phyloP scores from a whole-genome alignment of 495 filamentous ascomycete species.

The Tuber melanosporum region DNA sequence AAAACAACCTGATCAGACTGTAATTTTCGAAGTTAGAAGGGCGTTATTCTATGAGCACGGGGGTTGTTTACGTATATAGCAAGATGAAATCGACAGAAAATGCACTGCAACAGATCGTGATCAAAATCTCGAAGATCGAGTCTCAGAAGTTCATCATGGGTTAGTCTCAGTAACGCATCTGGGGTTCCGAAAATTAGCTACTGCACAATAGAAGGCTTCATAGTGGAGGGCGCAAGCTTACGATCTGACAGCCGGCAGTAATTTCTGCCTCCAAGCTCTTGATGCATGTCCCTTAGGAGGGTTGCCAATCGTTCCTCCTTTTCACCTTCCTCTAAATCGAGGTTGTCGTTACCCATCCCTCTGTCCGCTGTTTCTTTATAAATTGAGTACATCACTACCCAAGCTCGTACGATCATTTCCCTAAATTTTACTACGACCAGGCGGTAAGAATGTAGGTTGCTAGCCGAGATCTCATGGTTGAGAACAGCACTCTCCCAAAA shows the following conservation, averaged over 20 bases:
- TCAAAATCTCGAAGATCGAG: slow-evolving; percentile 42
- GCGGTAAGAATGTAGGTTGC: slow-evolving; percentile 41
- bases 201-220: not conserved
- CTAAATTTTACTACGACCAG: slow-evolving; percentile 64
- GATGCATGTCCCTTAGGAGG: slow-evolving; percentile 57
- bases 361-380: slow-evolving; percentile 36
- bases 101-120: slow-evolving; percentile 34
- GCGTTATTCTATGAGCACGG: not conserved
- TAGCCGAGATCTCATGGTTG: slow-evolving; percentile 56
- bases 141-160: slow-evolving; percentile 71
- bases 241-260: slow-evolving; percentile 67
- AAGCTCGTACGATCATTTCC: slow-evolving; percentile 82
- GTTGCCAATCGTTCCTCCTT: slow-evolving; percentile 26
- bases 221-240: slow-evolving; percentile 12
- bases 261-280: slow-evolving; percentile 75
- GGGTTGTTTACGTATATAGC: slow-evolving; percentile 30
- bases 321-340: slow-evolving; percentile 27
- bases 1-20: slow-evolving; percentile 43
- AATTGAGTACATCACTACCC: slow-evolving; percentile 61
- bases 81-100: slow-evolving; percentile 40
- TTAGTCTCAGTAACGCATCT: slow-evolving; percentile 75
- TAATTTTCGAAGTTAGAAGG: slow-evolving; percentile 30
- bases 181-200: slow-evolving; percentile 45
- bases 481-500: slow-evolving; percentile 73
- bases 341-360: slow-evolving; percentile 19